Conservation (phyloP, 192 early-diverging fungal species). For the Backusella westeae region DNA sequence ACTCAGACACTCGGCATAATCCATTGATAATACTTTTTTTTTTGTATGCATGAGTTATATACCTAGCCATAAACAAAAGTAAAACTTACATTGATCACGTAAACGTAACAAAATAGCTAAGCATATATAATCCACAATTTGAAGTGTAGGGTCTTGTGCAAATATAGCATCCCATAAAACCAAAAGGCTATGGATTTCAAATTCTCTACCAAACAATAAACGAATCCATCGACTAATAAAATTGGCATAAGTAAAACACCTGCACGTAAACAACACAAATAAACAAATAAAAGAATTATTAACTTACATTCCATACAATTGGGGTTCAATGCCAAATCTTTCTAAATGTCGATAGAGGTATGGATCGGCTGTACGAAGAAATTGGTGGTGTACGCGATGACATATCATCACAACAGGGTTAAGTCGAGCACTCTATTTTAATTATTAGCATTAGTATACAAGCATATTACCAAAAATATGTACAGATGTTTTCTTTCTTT, state of each 20-base stretch:
- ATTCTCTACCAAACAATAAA: conserved; percentile 89
- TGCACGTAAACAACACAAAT: neutral
- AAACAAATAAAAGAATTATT: neutral
- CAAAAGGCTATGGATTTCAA: conserved; percentile 66
- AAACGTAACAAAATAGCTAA: conserved; percentile 72
- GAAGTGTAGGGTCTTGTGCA: conserved; percentile 73
- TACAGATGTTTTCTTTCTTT: neutral
- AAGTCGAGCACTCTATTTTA: conserved; percentile 37
- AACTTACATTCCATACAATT: conserved; percentile 87
- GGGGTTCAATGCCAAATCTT: conserved; percentile 83
- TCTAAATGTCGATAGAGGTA: conserved; percentile 71
- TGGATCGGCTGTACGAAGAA: conserved; percentile 68
- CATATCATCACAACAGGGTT: conserved; percentile 79
- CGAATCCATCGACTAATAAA: conserved; percentile 79
- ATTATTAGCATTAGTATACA: too few relatives aligned
- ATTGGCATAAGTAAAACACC: neutral
- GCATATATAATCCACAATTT: conserved; percentile 81
- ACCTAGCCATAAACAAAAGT: neutral
- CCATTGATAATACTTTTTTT: conserved; percentile 50
- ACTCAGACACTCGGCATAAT: conserved; percentile 63
- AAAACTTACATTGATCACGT: conserved; percentile 61
- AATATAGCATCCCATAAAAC: conserved; percentile 92
- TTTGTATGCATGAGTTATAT: neutral
- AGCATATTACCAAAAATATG: neutral
- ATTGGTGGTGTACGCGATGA: conserved; percentile 65